These are phyloP conservation scores for Arthrocladium fulminans DNA, from an alignment of 2,329 filamentous ascomycete species.

Conservation along the genomic window DNA sequence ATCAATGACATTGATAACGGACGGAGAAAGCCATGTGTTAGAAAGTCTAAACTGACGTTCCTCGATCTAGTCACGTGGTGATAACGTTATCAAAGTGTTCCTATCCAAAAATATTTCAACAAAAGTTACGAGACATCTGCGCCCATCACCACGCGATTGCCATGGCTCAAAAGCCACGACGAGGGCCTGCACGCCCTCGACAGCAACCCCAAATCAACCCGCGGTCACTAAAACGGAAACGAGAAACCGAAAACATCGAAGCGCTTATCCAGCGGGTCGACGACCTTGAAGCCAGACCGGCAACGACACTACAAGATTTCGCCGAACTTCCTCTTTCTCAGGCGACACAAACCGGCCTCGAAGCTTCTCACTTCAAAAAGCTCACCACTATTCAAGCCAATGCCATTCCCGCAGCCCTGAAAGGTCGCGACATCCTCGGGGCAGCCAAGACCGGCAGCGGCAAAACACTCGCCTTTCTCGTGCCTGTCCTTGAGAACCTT, in stretches of 20 bases:
- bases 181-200: conserved; percentile 23
- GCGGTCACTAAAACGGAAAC: conserved; percentile 37
- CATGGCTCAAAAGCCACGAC: conserved; percentile 21
- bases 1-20: too few species aligned
- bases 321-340: conserved; percentile 76
- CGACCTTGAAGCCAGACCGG: conserved; percentile 34
- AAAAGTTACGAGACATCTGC: neutral
- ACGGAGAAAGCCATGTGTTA: too few species aligned
- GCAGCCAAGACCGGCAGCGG: conserved; percentile 93
- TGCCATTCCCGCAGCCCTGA: conserved; percentile 79
- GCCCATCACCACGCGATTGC: neutral
- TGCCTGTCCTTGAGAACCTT: conserved; percentile 86
- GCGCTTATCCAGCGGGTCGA: conserved; percentile 35
- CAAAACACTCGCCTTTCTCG: conserved; percentile 86
- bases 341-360: conserved; percentile 68
- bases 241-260: conserved; percentile 36
- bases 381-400: conserved; percentile 86
- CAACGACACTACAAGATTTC: conserved; percentile 56
- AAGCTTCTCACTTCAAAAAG: conserved; percentile 77
- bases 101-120: neutral
- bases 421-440: conserved; percentile 79
- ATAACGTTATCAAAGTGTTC: neutral
- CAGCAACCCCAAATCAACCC: conserved; percentile 16
- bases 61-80: neutral
- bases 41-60: too few species aligned